A percentile compares a stretch with the other conserved stretches of the same genome.
Evolutionary conservation across 2,329 filamentous ascomycete species (phyloP).

Genomic region (Penicillium sp.): DNA sequence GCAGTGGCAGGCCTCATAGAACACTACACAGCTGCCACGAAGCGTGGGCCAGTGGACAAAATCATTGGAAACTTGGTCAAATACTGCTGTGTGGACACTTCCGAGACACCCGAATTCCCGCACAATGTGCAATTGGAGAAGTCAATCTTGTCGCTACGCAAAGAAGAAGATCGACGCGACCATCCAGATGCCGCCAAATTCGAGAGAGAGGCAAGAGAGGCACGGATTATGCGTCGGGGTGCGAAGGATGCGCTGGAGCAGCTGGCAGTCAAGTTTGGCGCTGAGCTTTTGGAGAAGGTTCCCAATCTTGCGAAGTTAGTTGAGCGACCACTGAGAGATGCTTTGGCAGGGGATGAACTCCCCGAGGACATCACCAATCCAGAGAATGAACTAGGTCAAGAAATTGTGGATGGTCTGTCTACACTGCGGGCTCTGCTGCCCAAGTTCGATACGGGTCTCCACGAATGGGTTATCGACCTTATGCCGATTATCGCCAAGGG

Average conservation of each 20-base stretch:
- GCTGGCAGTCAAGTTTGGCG: slow-evolving; percentile 74
- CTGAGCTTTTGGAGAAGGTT: slow-evolving; percentile 73
- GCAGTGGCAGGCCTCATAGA: slow-evolving; percentile 84
- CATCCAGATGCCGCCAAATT: slow-evolving; percentile 88
- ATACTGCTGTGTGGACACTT: slow-evolving; percentile 95
- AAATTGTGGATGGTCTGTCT: slow-evolving; percentile 90
- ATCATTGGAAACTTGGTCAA: slow-evolving; percentile 94
- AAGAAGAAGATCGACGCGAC: slow-evolving; percentile 93
- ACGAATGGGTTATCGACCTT: slow-evolving; percentile 76
- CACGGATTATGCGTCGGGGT: slow-evolving; percentile 84
- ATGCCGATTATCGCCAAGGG: slow-evolving; percentile 84
- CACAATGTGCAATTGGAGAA: slow-evolving; percentile 75
- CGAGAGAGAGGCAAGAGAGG: slow-evolving; percentile 82
- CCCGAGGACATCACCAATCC: slow-evolving; percentile 71
- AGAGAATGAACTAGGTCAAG: slow-evolving; percentile 75
- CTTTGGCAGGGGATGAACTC: slow-evolving; percentile 66
- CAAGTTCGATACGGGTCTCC: slow-evolving; percentile 73
- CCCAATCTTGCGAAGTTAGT: slow-evolving; percentile 80
- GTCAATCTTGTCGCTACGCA: slow-evolving; percentile 87
- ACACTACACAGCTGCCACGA: slow-evolving; percentile 75
- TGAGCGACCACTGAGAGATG: slow-evolving; percentile 71
- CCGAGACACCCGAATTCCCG: slow-evolving; percentile 92
- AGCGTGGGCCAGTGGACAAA: slow-evolving; percentile 86
- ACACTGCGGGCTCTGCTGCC: slow-evolving; percentile 89
- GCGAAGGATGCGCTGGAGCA: slow-evolving; percentile 94